These are phyloP conservation scores for Daedaleopsis nitida DNA, from an alignment of 768 basidiomycete genomes.

Conservation along the genomic window DNA sequence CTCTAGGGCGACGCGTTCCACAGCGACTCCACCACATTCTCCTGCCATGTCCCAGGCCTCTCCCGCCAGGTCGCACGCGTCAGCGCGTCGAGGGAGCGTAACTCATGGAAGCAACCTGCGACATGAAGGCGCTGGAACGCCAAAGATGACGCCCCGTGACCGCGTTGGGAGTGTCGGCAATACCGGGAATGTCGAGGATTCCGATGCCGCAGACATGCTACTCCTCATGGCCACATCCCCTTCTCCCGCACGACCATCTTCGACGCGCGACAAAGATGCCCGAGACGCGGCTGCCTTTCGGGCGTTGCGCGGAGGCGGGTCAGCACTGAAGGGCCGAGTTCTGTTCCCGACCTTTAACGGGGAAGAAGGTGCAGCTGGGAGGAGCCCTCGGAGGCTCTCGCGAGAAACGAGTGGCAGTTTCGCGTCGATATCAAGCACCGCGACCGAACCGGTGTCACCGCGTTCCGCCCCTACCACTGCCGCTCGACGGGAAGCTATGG, in stretches of 20 bases:
- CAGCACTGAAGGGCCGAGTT: slow-evolving; percentile 63
- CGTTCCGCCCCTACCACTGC: slow-evolving; percentile 4
- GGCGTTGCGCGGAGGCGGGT: slow-evolving; percentile 49
- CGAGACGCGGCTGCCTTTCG: slow-evolving; percentile 61
- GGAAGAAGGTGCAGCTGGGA: slow-evolving; percentile 17
- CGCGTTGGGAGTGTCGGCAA: slow-evolving; percentile 14
- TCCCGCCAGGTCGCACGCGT: slow-evolving; percentile 18
- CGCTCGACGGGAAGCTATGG: not conserved
- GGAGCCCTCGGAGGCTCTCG: slow-evolving; percentile 19
- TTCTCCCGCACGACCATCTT: slow-evolving; percentile 65
- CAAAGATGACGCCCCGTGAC: slow-evolving; percentile 24
- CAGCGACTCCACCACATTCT: slow-evolving; percentile 38
- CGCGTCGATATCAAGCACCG: slow-evolving; percentile 41
- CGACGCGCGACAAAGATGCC: slow-evolving; percentile 45
- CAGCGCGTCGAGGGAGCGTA: slow-evolving; percentile 16
- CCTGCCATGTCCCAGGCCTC: slow-evolving; percentile 20
- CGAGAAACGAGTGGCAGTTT: slow-evolving; percentile 45
- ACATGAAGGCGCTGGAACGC: slow-evolving; percentile 20
- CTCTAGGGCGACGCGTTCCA: slow-evolving; percentile 28
- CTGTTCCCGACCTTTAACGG: slow-evolving; percentile 53
- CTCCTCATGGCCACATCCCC: slow-evolving; percentile 84
- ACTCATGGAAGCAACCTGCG: slow-evolving; percentile 18
- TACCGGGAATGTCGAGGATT: slow-evolving; percentile 41
- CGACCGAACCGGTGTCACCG: slow-evolving; percentile 20
- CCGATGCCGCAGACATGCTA: slow-evolving; percentile 87